These are phyloP conservation scores for Litsea cubeba DNA, from an alignment of 164 flowering plant species.

Conservation along the genomic window DNA sequence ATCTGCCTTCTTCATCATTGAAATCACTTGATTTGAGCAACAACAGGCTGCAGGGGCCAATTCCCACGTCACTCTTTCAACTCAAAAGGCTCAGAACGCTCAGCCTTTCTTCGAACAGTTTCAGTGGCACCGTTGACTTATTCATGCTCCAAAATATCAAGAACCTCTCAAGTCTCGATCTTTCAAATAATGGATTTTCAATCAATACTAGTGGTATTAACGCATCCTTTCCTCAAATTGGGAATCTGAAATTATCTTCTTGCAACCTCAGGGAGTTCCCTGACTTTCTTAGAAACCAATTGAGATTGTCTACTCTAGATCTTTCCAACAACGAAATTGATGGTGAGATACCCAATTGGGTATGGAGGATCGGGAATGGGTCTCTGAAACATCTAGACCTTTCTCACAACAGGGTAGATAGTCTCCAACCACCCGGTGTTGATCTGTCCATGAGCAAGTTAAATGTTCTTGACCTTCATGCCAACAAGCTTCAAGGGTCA, in stretches of 20 bases:
- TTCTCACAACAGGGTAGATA: neutral
- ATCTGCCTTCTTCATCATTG: constrained; percentile 8
- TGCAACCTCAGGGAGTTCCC: constrained; percentile 33
- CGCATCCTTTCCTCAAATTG: constrained; percentile 2
- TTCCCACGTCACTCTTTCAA: constrained; percentile 25
- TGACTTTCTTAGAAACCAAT: constrained; percentile 22
- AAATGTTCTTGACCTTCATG: constrained; percentile 35
- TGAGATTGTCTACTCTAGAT: constrained; percentile 7
- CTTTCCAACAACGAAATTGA: constrained; percentile 11
- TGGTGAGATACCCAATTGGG: constrained; percentile 9
- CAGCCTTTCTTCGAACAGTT: constrained; percentile 28
- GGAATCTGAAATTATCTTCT: constrained; percentile 29
- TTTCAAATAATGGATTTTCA: constrained; percentile 27
- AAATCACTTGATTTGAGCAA: constrained; percentile 17
- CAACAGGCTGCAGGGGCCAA: constrained; percentile 31
- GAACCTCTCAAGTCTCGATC: constrained; percentile 28
- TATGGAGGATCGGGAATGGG: too few species aligned
- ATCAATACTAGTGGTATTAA: neutral
- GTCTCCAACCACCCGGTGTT: neutral
- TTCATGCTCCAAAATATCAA: constrained; percentile 10
- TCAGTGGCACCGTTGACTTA: constrained; percentile 24
- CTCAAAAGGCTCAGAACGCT: constrained; percentile 20
- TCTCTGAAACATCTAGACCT: neutral
- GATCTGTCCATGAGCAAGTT: neutral
- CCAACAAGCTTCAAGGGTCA: constrained; percentile 42